phyloP scores from a whole-genome alignment of 352 stramenopile genomes.

The Plasmopara viticola region DNA sequence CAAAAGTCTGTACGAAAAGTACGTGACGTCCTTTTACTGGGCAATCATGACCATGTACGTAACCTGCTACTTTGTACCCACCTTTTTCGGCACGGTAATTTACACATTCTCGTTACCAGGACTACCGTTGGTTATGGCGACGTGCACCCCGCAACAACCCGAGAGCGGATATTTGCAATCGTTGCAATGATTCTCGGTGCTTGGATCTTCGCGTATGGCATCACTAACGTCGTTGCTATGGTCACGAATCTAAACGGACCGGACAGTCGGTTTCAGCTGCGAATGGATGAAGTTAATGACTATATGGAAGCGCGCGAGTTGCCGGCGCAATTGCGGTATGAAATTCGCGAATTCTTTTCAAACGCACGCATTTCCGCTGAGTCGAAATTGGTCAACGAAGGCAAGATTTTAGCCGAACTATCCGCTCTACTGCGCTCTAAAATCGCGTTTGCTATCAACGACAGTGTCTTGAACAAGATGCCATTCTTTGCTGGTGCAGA shows the following conservation, averaged over 20 bases:
- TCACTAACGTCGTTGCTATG: slow-evolving; percentile 64
- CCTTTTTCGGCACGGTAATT: too few species aligned
- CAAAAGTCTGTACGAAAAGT: too few species aligned
- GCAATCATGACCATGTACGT: too few species aligned
- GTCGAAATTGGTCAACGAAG: background rate
- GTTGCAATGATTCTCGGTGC: slow-evolving; percentile 65
- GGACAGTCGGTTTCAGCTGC: slow-evolving; percentile 55
- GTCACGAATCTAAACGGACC: slow-evolving; percentile 69
- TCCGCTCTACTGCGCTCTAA: too few species aligned
- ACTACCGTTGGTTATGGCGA: too few species aligned
- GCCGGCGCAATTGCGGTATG: slow-evolving; percentile 60
- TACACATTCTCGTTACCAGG: too few species aligned
- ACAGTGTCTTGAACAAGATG: too few species aligned
- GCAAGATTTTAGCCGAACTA: too few species aligned
- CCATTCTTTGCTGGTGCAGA: too few species aligned
- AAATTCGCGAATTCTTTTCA: slow-evolving; percentile 82
- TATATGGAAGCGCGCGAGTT: slow-evolving; percentile 77
- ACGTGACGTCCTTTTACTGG: too few species aligned
- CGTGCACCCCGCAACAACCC: slow-evolving; percentile 41
- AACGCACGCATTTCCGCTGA: slow-evolving; percentile 69
- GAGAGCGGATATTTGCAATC: slow-evolving; percentile 65
- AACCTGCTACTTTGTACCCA: too few species aligned
- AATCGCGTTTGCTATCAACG: too few species aligned
- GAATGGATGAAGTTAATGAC: slow-evolving; percentile 76
- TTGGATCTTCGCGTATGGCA: slow-evolving; percentile 80